These are phyloP conservation scores for Trichophyton benhamiae DNA, from an alignment of 2,329 filamentous ascomycete species.

Conservation along the genomic window DNA sequence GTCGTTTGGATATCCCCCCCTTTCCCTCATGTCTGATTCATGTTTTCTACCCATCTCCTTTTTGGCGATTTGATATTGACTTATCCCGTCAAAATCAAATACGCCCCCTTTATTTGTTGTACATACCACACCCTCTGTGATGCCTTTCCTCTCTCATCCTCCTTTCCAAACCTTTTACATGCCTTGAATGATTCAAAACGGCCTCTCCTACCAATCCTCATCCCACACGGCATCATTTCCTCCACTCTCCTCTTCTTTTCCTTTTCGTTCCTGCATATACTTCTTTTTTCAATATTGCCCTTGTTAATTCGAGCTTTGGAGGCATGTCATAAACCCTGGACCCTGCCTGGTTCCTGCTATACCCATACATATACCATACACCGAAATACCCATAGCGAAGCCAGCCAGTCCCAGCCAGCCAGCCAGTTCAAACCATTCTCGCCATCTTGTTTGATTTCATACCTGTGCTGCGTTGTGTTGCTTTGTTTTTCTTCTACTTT, in stretches of 20 bases:
- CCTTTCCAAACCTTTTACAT: not conserved
- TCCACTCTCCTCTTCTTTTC: not conserved
- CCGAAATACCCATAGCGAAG: not conserved
- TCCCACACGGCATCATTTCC: not conserved
- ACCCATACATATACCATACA: not conserved
- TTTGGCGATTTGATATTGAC: not conserved
- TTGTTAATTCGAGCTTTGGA: not conserved
- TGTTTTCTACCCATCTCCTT: not conserved
- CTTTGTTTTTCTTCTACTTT: not conserved
- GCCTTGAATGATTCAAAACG: conserved; percentile 1
- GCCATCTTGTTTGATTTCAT: not conserved
- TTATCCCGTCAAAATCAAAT: not conserved
- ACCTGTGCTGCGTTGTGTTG: not conserved
- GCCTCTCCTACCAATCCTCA: not conserved
- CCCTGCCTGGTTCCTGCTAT: not conserved
- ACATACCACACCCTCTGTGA: not conserved
- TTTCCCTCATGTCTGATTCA: not conserved
- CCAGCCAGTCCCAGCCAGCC: not conserved
- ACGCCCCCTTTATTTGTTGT: not conserved
- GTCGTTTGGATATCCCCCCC: not conserved
- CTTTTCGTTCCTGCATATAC: conserved; percentile 2
- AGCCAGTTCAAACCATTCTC: not conserved
- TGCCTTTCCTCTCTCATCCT: not conserved
- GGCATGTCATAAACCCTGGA: not conserved
- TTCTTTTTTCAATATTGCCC: conserved; percentile 2